phyloP scores from a whole-genome alignment of 2,329 filamentous ascomycete species.

The Sporothrix luriei region DNA sequence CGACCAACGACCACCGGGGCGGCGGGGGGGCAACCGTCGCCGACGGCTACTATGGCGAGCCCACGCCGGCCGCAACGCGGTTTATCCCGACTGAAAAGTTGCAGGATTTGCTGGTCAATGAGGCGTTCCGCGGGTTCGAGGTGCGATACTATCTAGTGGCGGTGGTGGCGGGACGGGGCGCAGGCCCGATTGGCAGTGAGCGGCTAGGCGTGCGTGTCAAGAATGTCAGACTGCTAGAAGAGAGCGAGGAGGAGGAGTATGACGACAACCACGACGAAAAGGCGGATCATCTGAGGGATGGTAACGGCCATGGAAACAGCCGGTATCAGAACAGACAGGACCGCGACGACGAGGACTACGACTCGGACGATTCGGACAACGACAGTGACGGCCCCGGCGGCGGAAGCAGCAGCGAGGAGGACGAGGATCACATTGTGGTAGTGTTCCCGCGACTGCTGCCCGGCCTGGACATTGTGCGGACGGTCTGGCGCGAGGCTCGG shows the following conservation, averaged over 20 bases:
- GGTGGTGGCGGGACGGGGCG: conserved; percentile 58
- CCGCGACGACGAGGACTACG: background rate
- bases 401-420: conserved; percentile 52
- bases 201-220: background rate
- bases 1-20: conserved; percentile 24
- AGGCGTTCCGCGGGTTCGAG: conserved; percentile 90
- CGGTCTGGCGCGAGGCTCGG: conserved; percentile 84
- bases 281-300: background rate
- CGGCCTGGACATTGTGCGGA: conserved; percentile 72
- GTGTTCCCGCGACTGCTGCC: conserved; percentile 87
- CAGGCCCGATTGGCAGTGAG: conserved; percentile 17
- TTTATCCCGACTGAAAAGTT: conserved; percentile 90
- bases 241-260: conserved; percentile 21
- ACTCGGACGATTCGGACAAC: background rate
- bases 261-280: background rate
- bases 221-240: background rate
- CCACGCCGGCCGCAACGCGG: conserved; percentile 43
- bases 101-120: conserved; percentile 90
- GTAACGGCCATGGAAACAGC: background rate
- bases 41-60: conserved; percentile 38
- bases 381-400: background rate
- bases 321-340: background rate
- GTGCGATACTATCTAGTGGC: conserved; percentile 88
- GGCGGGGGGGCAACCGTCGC: conserved; percentile 3
- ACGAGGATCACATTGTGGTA: conserved; percentile 86